These are phyloP conservation scores for Chlorophyllum brunneum DNA, from an alignment of 768 basidiomycete species.

Conservation along the genomic window DNA sequence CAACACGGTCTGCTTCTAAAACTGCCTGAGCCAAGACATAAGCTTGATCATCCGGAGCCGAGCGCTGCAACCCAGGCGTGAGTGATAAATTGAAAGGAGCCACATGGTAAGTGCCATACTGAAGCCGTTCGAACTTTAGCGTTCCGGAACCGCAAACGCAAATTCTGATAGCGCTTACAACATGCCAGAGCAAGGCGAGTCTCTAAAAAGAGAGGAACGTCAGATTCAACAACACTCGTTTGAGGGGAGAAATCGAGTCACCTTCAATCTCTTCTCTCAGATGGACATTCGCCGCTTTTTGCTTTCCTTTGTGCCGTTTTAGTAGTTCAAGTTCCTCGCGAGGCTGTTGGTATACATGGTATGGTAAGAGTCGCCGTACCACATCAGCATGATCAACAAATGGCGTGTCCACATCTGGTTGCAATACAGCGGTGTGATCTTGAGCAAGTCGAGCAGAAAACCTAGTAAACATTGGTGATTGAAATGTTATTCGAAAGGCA, in stretches of 20 bases:
- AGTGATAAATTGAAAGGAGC: not conserved
- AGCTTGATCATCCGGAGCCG: conserved; percentile 58
- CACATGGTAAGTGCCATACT: conserved; percentile 34
- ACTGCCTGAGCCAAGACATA: conserved; percentile 60
- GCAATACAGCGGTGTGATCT: conserved; percentile 58
- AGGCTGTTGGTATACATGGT: conserved; percentile 78
- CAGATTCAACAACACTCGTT: not conserved
- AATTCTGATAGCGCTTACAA: conserved; percentile 48
- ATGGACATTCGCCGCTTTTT: conserved; percentile 45
- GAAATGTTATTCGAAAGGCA: not conserved
- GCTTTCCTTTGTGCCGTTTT: conserved; percentile 54
- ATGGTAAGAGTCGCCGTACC: conserved; percentile 70
- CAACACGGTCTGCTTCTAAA: conserved; percentile 63
- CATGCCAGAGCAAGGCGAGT: conserved; percentile 70
- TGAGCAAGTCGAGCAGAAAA: conserved; percentile 50
- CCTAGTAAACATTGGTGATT: conserved; percentile 28
- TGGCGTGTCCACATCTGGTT: conserved; percentile 68
- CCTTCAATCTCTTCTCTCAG: conserved; percentile 52
- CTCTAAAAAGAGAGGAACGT: conserved; percentile 35
- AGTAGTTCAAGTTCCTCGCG: conserved; percentile 50
- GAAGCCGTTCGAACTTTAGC: conserved; percentile 50
- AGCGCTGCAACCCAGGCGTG: conserved; percentile 38
- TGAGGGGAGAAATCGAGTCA: conserved; percentile 14
- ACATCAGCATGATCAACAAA: conserved; percentile 62
- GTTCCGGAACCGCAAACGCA: conserved; percentile 57